These are phyloP conservation scores for Papiliotrema terrestris DNA, from an alignment of 1,284 basidiomycete genomes.

Conservation along the genomic window DNA sequence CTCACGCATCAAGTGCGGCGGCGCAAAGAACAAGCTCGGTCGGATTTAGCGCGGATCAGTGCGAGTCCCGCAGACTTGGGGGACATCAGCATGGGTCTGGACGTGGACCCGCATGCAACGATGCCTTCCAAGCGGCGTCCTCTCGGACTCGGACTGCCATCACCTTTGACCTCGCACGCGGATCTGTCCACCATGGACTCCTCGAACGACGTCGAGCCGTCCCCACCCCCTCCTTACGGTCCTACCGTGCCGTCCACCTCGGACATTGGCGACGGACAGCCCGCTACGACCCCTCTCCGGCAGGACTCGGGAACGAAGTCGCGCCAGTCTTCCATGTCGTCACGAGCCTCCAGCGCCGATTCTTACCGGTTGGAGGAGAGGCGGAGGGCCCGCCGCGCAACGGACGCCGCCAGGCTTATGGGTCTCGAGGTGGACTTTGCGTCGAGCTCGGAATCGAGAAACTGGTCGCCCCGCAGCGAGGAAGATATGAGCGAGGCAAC, in stretches of 20 bases:
- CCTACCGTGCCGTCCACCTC: not conserved
- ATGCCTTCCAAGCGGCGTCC: conserved; percentile 4
- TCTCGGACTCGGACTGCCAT: not conserved
- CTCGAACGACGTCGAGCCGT: conserved; percentile 12
- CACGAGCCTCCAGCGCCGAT: not conserved
- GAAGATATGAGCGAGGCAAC: conserved; percentile 13
- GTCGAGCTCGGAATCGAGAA: conserved; percentile 4
- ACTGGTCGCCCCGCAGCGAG: conserved; percentile 5
- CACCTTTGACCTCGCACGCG: not conserved
- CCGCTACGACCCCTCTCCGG: conserved; percentile 6
- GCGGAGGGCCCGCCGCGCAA: conserved; percentile 11
- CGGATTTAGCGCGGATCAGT: conserved; percentile 1
- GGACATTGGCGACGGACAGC: not conserved
- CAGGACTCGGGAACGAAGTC: conserved; percentile 11
- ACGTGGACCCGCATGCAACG: conserved; percentile 1
- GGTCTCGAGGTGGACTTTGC: conserved; percentile 19
- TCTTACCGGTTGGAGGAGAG: conserved; percentile 4
- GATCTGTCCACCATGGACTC: not conserved
- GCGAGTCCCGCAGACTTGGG: conserved; percentile 4
- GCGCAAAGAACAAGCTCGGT: not conserved
- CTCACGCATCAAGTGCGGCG: conserved; percentile 5
- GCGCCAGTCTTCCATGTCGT: conserved; percentile 2
- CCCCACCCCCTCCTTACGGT: conserved; percentile 31
- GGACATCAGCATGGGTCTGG: conserved; percentile 19
- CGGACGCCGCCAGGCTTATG: conserved; percentile 16